Evolutionary conservation across 2,329 filamentous ascomycete genomes (phyloP), one percentile per base, ranked within the genome.

Genomic region (Monosporascus cannonballus): DNA sequence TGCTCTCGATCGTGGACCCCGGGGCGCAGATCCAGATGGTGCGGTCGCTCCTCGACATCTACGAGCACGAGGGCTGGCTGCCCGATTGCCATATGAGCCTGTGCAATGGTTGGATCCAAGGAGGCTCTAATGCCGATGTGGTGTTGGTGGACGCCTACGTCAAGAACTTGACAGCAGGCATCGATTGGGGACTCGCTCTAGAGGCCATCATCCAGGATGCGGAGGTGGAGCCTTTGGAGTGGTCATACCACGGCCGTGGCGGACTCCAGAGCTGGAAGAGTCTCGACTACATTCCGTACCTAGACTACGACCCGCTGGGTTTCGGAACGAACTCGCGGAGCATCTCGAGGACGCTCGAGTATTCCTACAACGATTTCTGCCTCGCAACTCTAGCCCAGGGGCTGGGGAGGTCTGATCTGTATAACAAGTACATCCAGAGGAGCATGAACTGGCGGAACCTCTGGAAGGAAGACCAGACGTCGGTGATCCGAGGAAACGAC

Each of bases 61-160:
- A 87, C 61, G 71, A 74, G 47, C 76, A 85, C 62, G 78, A 84
- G 62, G 85, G 85, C 1, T 86, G 81, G 69, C 67, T 88, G 11
- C 85, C 85, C 0, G 85, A 88, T 64, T 87, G 84, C 61, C 79
- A 83, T 51, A 87, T 87, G 83, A 81, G 77, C 18, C 72, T 85
- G 1, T 85, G 79, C 66, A 84, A 84, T 62, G 85, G 85, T 1
- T 85, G 77, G 68, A 85, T 83, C 0, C 83, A 87, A 64, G 84
- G 85, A 5, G 85, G 85, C 2, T 86, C 82, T 0, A 86, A 87
- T 54, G 81, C 83, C 2, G 84, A 87, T 59, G 74, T 85, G 4
- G 76, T 87, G 0, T 72, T 87, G 1, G 78, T 76, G 0, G 84
- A 87, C 57, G 77, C 83, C 0, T 86, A 78, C 55, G 61, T 86